A percentile compares a stretch with the other conserved stretches of the same genome.
These are phyloP conservation scores for Micractinium sp. DNA, from an alignment of 139 green algal genomes.

Conservation along the genomic window DNA sequence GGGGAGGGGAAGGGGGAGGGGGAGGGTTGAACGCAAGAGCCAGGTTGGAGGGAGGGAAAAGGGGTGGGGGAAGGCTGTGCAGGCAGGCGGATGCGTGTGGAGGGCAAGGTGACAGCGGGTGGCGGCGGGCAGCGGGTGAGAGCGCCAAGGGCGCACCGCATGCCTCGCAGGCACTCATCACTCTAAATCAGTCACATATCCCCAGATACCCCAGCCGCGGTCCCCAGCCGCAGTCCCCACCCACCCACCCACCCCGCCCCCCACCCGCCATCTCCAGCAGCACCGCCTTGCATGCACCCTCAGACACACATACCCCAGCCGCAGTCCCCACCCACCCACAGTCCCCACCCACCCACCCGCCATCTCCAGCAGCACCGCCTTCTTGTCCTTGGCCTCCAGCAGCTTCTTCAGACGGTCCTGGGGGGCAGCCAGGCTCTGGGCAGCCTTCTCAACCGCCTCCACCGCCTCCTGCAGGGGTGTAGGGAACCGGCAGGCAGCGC, in stretches of 20 bases:
- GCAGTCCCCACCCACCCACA: neutral
- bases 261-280: neutral
- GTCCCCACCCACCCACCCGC: constrained; percentile 40
- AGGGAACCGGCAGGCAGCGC: neutral
- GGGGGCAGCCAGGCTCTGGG: constrained; percentile 50
- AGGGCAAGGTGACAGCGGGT: neutral
- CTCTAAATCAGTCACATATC: too few species aligned
- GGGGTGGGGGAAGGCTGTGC: neutral
- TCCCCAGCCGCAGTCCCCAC: too few species aligned
- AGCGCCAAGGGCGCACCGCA: too few species aligned
- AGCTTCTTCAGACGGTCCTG: constrained; percentile 78
- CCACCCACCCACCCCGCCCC: too few species aligned
- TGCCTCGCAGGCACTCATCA: too few species aligned
- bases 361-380: constrained; percentile 84
- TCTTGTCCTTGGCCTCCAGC: constrained; percentile 83
- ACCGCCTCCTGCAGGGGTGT: constrained; percentile 44
- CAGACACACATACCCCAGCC: neutral
- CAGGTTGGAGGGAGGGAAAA: neutral
- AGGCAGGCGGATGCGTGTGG: neutral
- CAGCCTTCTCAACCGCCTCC: constrained; percentile 72
- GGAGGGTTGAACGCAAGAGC: neutral
- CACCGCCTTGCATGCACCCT: neutral
- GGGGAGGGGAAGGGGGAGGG: neutral
- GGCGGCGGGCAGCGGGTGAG: too few species aligned
- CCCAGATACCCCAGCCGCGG: too few species aligned